Conservation (phyloP, 306 rosid species). For the Astragalus membranaceus region DNA sequence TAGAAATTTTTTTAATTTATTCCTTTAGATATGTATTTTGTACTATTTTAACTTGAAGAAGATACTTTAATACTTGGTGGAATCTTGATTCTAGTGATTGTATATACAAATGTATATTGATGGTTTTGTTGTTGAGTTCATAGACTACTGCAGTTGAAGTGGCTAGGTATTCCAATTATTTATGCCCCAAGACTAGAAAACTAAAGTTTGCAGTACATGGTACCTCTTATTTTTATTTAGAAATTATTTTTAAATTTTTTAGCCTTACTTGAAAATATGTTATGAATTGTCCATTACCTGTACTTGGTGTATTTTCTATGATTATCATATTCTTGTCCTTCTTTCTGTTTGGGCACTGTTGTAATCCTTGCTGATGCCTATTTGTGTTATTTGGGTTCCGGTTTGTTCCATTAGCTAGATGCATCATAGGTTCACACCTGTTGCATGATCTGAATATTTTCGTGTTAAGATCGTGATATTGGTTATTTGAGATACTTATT, state of each 20-base stretch:
- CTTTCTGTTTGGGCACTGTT: background rate
- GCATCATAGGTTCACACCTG: background rate
- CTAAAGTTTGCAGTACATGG: background rate
- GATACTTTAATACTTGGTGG: background rate
- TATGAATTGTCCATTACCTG: background rate
- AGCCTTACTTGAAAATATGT: background rate
- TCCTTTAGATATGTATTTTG: background rate
- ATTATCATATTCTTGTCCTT: background rate
- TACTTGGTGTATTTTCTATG: background rate
- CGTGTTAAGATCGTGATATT: background rate
- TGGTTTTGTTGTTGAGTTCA: background rate
- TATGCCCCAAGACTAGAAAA: background rate
- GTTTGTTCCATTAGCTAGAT: background rate
- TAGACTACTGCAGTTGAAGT: background rate
- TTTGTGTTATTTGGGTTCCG: background rate
- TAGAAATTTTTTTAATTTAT: no score
- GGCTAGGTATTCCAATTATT: background rate
- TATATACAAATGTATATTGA: background rate
- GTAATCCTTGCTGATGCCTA: conserved; percentile 8
- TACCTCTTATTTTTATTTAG: background rate
- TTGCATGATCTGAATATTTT: conserved; percentile 14
- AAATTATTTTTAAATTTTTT: background rate
- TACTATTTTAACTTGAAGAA: background rate
- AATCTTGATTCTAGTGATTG: background rate
- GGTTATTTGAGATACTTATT: background rate